phyloP scores from a whole-genome alignment of 495 filamentous ascomycete species.

The Echria macrotheca region DNA sequence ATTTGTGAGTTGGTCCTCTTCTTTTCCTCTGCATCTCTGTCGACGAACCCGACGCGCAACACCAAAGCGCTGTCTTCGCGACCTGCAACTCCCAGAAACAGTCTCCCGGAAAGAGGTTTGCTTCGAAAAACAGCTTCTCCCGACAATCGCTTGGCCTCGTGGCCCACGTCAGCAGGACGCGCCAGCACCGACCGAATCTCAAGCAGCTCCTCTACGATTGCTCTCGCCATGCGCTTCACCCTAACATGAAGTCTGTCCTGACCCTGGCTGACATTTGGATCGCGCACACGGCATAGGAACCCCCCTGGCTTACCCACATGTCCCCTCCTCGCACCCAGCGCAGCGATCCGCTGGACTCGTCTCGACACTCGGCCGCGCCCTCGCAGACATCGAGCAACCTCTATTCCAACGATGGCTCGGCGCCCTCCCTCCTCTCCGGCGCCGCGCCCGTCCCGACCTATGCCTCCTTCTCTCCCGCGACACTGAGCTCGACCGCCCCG shows the following conservation, averaged over 20 bases:
- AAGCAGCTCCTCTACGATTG: too few species aligned
- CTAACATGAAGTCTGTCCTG: constrained; percentile 1
- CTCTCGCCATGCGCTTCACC: not conserved
- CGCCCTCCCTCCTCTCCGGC: constrained; percentile 13
- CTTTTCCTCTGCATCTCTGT: too few species aligned
- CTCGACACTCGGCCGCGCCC: constrained; percentile 20
- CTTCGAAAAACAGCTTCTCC: too few species aligned
- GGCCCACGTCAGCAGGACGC: not conserved
- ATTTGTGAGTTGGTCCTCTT: constrained; percentile 35
- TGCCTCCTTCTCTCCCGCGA: constrained; percentile 70
- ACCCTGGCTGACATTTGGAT: constrained; percentile 17
- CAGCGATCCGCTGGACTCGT: constrained; percentile 30
- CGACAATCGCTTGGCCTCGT: not conserved
- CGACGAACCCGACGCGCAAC: too few species aligned
- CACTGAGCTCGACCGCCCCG: constrained; percentile 51
- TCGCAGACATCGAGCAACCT: constrained; percentile 17
- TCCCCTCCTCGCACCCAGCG: constrained; percentile 36
- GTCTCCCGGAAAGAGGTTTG: too few species aligned
- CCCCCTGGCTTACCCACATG: constrained; percentile 48
- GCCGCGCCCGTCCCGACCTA: constrained; percentile 28
- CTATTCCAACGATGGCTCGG: constrained; percentile 25
- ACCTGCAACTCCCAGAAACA: not conserved
- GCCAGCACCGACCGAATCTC: not conserved
- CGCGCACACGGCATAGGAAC: constrained; percentile 30
- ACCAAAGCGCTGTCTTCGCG: not conserved